Evolutionary conservation across 1,284 basidiomycete species (phyloP), one percentile per base, ranked within the genome.

Genomic region (Porphyrellus sp.): DNA sequence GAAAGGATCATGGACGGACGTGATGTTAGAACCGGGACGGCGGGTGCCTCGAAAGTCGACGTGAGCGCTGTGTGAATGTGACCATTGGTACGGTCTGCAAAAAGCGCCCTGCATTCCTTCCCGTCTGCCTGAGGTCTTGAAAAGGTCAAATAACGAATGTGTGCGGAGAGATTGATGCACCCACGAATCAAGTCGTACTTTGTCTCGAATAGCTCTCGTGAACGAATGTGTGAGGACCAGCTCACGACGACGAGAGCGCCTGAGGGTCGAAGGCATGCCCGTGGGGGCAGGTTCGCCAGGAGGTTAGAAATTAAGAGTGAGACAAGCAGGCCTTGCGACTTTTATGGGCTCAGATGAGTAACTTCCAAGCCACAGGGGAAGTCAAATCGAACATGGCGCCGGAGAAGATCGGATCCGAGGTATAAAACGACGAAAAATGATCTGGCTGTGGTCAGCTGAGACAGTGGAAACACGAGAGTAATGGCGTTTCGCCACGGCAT

Each of bases 221-320:
- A 74, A 65, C 8, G 72, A 74, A 16, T 57, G 63, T 8, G 71
- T 70, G 53, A 71, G 63, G 41, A 64, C 56, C 56, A 71, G 51
- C 57, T 73, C 68, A 54, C 62, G 63, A 38, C 64, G 72, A 49
- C 65, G 72, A 44, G 70, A 63, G 47, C 73, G 69, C 62, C 66
- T 70, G 59, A 75, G 63, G 50, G 64, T 67, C 46, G 64, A 68
- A 55, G 72, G 60, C 72, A 73, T 73, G 58, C 60, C 62, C 53
- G 23, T 49, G 46, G 55, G 38, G 57, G 56, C 53, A 47, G 41
- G 60, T 42, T 43, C 49, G 49, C 59, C 43, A 33, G 52, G 40
- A 23, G 50, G 50, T 40, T 20, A 52, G 49, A 53, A 42, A 56
- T 52, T 34, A 52, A 55, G 53, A 53, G 45, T 4, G 40, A 35